Base-by-base conservation (phyloP, 106 monocot species). In the Ottelia alismoides region DNA sequence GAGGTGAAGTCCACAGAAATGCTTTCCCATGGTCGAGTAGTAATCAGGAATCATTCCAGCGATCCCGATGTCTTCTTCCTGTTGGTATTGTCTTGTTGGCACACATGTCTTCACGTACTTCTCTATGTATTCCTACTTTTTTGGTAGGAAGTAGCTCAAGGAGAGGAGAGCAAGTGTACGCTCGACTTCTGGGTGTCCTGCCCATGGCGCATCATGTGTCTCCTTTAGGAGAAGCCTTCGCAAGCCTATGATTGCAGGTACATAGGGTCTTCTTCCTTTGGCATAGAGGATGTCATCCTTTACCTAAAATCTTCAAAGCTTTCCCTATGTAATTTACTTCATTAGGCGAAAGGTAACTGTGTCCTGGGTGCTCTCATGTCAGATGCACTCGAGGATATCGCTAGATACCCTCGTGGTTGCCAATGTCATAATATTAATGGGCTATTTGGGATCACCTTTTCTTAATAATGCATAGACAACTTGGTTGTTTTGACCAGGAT, bases 401-500 rank as follows among this genome's bases (percentile, higher is more conserved):
- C 0, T 20, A 18, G 27, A 5, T 1, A 30, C 51, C 3, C 1
- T 20, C 5, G 2, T 3, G 3, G 17, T 2, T 25, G 51, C 2
- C 47, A 48, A 48, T 48, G 47, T 48, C 11, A 3, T 48, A n/a
- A n/a, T n/a, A n/a, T n/a, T n/a, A n/a, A n/a, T n/a, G n/a, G n/a
- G n/a, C n/a, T n/a, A n/a, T 48, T 44, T 28, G 0, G 1, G 0
- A 23, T 10, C 20, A n/a, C 6, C 60, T 17, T 23, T 28, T 28
- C 20, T 14, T 28, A 49, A 50, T 16, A 62, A 31, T 5, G 62
- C 62, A 51, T 62, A 28, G 1, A 2, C 30, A 2, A 51, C 62
- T 0, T 6, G 17, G 24, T 51, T 63, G 2, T 2, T 14, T 20
- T 12, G 5, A 2, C 32, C 0, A 3, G 22, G 49, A 17, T 62